phyloP scores from a whole-genome alignment of 139 green algal genomes.

The Picochlorum sp. region DNA sequence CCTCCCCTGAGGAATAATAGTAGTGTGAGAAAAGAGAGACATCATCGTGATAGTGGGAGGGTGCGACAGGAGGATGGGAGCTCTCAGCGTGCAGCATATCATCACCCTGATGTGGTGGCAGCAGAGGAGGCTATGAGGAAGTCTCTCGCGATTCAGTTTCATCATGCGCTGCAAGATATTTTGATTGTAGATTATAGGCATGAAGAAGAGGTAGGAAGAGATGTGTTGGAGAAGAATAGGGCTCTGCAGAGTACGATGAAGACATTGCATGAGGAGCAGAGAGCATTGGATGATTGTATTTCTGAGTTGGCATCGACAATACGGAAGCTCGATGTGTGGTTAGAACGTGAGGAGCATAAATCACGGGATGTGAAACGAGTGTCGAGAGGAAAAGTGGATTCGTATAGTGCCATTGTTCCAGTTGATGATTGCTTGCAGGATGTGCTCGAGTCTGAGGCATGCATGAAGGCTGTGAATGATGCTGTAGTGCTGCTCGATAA shows the following conservation, averaged over 20 bases:
- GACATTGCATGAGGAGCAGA: neutral
- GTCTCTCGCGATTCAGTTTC: neutral
- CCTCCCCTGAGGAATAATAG: neutral
- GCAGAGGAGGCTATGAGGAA: neutral
- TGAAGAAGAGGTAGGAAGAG: neutral
- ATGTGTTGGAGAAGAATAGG: neutral
- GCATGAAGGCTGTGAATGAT: constrained; percentile 5
- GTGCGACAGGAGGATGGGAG: neutral
- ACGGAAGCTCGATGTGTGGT: constrained; percentile 7
- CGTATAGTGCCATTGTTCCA: constrained; percentile 7
- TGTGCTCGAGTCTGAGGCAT: neutral
- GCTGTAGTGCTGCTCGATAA: neutral
- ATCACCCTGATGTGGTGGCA: neutral
- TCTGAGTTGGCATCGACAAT: neutral
- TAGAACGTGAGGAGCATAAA: constrained; percentile 4
- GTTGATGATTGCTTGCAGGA: neutral
- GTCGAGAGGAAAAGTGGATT: neutral
- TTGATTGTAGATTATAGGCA: neutral
- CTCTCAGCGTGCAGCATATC: neutral
- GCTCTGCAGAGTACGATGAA: neutral
- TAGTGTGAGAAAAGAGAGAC: too few relatives aligned
- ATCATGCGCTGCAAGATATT: neutral
- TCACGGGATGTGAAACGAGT: neutral
- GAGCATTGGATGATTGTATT: neutral
- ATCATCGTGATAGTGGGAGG: neutral